These are phyloP conservation scores for Gardenia jasminoides DNA, from an alignment of 257 asterid genomes.

Conservation along the genomic window DNA sequence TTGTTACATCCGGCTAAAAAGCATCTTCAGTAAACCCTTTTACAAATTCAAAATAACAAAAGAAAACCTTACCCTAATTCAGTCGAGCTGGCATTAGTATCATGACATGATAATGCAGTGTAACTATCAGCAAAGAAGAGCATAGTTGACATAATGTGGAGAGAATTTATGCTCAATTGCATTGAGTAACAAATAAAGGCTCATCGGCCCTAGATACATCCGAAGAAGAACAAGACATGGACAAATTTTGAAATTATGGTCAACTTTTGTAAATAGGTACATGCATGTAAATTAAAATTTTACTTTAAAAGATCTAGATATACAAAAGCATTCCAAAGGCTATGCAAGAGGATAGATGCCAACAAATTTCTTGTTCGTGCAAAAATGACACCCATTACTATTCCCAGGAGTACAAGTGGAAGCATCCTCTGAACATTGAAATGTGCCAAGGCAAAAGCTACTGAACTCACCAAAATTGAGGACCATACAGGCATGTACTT, in stretches of 20 bases:
- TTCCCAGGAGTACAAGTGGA: slow-evolving; percentile 72
- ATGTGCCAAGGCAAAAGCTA: slow-evolving; percentile 76
- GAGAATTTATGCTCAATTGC: neutral
- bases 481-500: slow-evolving; percentile 81
- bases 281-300: neutral
- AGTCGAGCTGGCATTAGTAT: neutral
- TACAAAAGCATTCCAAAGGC: slow-evolving; percentile 85
- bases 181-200: slow-evolving; percentile 1
- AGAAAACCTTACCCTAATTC: neutral
- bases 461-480: slow-evolving; percentile 63
- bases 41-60: neutral
- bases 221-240: neutral
- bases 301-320: slow-evolving; percentile 71
- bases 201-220: neutral
- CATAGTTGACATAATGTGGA: neutral
- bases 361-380: slow-evolving; percentile 65
- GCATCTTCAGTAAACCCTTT: neutral
- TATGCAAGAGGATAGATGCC: slow-evolving; percentile 67
- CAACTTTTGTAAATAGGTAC: no score
- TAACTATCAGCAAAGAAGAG: neutral
- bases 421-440: slow-evolving; percentile 76
- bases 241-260: neutral
- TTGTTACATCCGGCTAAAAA: neutral
- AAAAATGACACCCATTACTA: slow-evolving; percentile 68
- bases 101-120: neutral